Conservation (phyloP, 192 early-diverging fungal genomes). For the Coemansia sp. region DNA sequence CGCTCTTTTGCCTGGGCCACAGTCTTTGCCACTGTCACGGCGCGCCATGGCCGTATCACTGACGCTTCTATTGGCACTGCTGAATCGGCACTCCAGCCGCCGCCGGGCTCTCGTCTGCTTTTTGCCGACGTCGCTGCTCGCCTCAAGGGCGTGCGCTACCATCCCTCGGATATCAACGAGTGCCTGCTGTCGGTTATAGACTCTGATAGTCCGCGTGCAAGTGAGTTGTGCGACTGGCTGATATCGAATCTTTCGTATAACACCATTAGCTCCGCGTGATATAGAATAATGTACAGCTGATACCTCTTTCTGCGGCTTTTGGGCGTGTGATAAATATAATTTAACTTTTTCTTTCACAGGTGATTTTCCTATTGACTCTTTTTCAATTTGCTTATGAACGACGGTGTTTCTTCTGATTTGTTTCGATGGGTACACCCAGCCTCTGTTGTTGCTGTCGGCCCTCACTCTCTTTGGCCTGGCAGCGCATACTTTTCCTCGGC, state of each 20-base stretch:
- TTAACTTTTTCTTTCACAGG: neutral
- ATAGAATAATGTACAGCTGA: neutral
- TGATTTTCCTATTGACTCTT: neutral
- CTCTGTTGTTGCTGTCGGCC: constrained; percentile 17
- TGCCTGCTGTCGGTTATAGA: constrained; percentile 16
- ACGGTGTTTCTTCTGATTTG: neutral
- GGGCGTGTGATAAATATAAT: neutral
- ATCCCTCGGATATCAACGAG: constrained; percentile 16
- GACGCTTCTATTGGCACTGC: constrained; percentile 6
- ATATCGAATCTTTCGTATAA: constrained; percentile 11
- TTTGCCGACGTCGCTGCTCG: constrained; percentile 18
- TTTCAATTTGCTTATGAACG: neutral
- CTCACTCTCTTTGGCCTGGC: constrained; percentile 26
- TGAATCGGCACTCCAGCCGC: constrained; percentile 16
- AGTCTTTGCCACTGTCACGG: constrained; percentile 22
- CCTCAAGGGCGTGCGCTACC: constrained; percentile 33
- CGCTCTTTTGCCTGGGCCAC: constrained; percentile 34
- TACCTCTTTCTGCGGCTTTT: neutral
- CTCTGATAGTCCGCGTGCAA: constrained; percentile 14
- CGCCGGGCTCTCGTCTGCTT: constrained; percentile 18
- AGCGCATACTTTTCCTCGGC: neutral
- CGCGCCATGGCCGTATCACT: constrained; percentile 35
- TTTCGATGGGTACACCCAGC: constrained; percentile 27
- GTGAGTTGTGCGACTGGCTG: constrained; percentile 42
- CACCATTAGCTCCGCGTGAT: neutral